These are phyloP conservation scores for Penicillium goetzii DNA, from an alignment of 495 filamentous ascomycete genomes.

Conservation along the genomic window DNA sequence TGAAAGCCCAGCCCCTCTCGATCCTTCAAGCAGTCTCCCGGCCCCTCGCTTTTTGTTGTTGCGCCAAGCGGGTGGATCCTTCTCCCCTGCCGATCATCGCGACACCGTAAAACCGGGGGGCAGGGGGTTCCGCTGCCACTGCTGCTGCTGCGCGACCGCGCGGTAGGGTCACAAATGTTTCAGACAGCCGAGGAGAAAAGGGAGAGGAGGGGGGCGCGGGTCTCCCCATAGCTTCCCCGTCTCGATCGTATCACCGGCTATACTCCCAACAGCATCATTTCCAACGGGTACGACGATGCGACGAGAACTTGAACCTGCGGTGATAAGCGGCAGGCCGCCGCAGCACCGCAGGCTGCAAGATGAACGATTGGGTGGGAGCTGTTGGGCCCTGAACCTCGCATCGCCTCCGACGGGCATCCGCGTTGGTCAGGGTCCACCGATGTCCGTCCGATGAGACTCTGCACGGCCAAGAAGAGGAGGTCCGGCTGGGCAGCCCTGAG, in stretches of 20 bases:
- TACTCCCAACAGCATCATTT: neutral
- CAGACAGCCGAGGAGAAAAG: neutral
- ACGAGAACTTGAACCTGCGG: neutral
- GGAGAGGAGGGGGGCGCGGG: neutral
- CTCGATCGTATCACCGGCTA: neutral
- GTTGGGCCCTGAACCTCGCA: slow-evolving; percentile 4
- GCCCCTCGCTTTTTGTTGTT: slow-evolving; percentile 2
- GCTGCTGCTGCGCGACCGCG: neutral
- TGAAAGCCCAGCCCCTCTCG: neutral
- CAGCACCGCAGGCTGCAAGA: slow-evolving; percentile 7
- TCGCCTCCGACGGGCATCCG: slow-evolving; percentile 11
- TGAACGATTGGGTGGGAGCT: neutral
- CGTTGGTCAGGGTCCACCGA: slow-evolving; percentile 6
- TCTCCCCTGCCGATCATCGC: slow-evolving; percentile 11
- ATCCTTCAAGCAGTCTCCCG: neutral
- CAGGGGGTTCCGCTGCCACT: neutral
- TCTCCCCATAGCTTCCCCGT: neutral
- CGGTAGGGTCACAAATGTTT: slow-evolving; percentile 7
- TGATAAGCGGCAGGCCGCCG: slow-evolving; percentile 1
- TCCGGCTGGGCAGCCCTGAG: slow-evolving; percentile 7
- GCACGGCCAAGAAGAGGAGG: slow-evolving; percentile 14
- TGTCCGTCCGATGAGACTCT: slow-evolving; percentile 7
- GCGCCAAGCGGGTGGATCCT: slow-evolving; percentile 1
- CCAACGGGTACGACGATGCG: neutral
- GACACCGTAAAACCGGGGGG: neutral